phyloP scores from a whole-genome alignment of 371 early-diverging fungal genomes.

The Mortierella sp. region DNA sequence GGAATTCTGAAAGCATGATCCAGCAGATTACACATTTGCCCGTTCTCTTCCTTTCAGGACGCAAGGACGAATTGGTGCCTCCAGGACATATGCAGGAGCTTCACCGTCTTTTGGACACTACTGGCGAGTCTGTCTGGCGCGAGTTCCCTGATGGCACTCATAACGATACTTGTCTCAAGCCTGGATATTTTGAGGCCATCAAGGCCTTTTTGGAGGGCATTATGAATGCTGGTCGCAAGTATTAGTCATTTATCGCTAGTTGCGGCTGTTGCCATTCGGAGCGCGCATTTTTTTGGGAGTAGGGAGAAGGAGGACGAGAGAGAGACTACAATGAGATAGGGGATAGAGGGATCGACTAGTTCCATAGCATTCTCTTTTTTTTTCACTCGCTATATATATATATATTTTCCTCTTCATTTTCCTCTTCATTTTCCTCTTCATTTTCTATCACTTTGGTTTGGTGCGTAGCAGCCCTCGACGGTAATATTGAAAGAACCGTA shows the following conservation, averaged over 20 bases:
- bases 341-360: background rate
- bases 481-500: background rate
- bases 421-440: too few relatives aligned
- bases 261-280: background rate
- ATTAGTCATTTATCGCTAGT: background rate
- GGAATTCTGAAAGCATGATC: conserved; percentile 87
- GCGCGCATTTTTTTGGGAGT: background rate
- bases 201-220: conserved; percentile 59
- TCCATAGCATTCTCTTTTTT: background rate
- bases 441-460: background rate
- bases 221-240: conserved; percentile 13
- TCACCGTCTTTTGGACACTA: conserved; percentile 70
- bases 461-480: background rate
- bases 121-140: conserved; percentile 65
- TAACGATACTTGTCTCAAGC: conserved; percentile 93
- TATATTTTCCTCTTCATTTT: background rate
- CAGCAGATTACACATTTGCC: conserved; percentile 79
- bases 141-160: conserved; percentile 87
- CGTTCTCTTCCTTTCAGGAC: conserved; percentile 88
- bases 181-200: conserved; percentile 88
- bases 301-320: too few relatives aligned
- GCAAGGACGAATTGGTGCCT: conserved; percentile 91
- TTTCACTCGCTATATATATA: background rate
- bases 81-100: conserved; percentile 88
- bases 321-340: background rate